Base-by-base conservation (phyloP, 257 asterid species). In the Solanum medicagineum region DNA sequence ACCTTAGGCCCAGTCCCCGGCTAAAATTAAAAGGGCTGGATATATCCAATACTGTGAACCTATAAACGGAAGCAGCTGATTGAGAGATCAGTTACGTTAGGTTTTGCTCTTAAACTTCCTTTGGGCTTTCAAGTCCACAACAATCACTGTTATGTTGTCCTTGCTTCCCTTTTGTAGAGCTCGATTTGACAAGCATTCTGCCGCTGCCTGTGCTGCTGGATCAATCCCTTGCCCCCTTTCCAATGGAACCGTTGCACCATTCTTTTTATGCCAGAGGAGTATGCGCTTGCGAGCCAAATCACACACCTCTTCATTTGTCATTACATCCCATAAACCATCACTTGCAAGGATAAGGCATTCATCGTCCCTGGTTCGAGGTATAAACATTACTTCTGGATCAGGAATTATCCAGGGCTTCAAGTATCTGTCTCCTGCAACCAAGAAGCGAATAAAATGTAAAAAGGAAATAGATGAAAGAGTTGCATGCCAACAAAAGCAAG, bases 151-250 rank as follows among this genome's bases (percentile, higher is more conserved):
- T 70, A 94, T 93, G 89, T 96, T 96, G 87, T 96, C 99, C 87
- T 94, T 94, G 91, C 98, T 96, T 65, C 99, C 99, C 93, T 93
- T 96, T 59, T 94, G 98, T 56, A 85, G 87, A 2, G 98, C 99
- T 3, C 94, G 95, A 86, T 91, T 96, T 6, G 97, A 92, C 3
- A 96, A 92, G 87, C 89, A 93, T 91, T 94, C 98, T 0, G 99
- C 98, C 1, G 99, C 99, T 17, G 98, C 96, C 89, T 96, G 98
- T 71, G 98, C 92, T 19, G 99, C 99, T 4, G 98, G 99, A 86
- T 96, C 98, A 19, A 93, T 87, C 62, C 98, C 97, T 87, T 93
- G 92, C 14, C 97, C 98, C 83, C 98, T 90, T 85, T 88, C 93
- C 55, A 24, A 19, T 12, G 91, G 89, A 65, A 89, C 92, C 0